Conservation (phyloP, 2,329 filamentous ascomycete genomes). For the Claviceps monticola region DNA sequence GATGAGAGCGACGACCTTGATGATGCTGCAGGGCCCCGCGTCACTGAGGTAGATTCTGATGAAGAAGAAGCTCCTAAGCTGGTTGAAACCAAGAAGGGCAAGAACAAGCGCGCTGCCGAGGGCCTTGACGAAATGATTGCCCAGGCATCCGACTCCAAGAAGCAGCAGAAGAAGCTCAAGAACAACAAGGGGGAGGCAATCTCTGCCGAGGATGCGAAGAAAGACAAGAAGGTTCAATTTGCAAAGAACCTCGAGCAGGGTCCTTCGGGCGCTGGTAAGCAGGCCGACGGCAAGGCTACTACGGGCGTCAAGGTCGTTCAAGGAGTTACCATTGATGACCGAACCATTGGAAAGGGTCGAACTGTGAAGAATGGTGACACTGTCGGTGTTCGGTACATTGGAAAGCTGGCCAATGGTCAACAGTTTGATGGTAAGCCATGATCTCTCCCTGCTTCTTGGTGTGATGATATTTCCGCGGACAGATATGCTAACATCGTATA, state of each 20-base stretch:
- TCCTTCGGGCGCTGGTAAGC: conserved; percentile 57
- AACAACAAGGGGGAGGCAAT: conserved; percentile 93
- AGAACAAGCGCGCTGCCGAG: conserved; percentile 85
- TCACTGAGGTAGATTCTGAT: conserved; percentile 71
- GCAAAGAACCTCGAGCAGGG: conserved; percentile 98
- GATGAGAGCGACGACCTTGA: conserved; percentile 66
- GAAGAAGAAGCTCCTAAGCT: conserved; percentile 60
- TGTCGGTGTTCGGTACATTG: conserved; percentile 93
- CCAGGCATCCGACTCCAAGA: conserved; percentile 67
- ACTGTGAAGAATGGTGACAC: conserved; percentile 81
- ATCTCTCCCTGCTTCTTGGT: neutral
- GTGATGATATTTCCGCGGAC: neutral
- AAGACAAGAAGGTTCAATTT: conserved; percentile 92
- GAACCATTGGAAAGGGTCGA: conserved; percentile 76
- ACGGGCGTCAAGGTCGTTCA: conserved; percentile 66
- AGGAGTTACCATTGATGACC: conserved; percentile 89
- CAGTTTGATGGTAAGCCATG: conserved; percentile 71
- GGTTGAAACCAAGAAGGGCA: conserved; percentile 51
- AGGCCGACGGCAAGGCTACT: conserved; percentile 27
- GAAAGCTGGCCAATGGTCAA: conserved; percentile 89
- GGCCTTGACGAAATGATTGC: conserved; percentile 74
- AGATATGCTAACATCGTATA: neutral
- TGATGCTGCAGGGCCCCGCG: conserved; percentile 61
- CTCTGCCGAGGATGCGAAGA: conserved; percentile 43
- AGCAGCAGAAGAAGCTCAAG: conserved; percentile 95